These are phyloP conservation scores for Yarrowia deformans DNA, from an alignment of 805 yeast genomes.

Conservation along the genomic window DNA sequence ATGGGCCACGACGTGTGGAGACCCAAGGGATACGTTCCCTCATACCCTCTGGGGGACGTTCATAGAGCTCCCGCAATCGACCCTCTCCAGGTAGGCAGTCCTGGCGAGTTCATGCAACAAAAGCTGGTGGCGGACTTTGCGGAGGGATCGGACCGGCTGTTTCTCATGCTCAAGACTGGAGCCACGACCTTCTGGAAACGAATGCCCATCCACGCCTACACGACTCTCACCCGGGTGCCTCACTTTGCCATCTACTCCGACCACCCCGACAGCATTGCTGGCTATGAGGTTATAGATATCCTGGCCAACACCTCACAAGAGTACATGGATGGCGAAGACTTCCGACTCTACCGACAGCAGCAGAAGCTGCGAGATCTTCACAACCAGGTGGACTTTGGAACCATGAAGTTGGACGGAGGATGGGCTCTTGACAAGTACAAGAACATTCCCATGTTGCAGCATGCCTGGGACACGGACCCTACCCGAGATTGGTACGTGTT, in stretches of 20 bases:
- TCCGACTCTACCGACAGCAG: slow-evolving; percentile 47
- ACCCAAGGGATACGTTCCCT: slow-evolving; percentile 27
- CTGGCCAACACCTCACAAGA: slow-evolving; percentile 45
- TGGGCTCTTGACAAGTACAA: slow-evolving; percentile 53
- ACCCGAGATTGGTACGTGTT: slow-evolving; percentile 51
- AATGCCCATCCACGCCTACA: slow-evolving; percentile 50
- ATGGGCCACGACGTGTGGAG: slow-evolving; percentile 38
- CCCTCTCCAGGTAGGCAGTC: slow-evolving; percentile 9
- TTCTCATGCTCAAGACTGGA: slow-evolving; percentile 52
- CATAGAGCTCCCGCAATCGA: slow-evolving; percentile 22
- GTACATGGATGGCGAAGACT: slow-evolving; percentile 42
- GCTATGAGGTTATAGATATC: slow-evolving; percentile 49
- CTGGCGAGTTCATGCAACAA: slow-evolving; percentile 42
- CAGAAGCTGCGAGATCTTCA: slow-evolving; percentile 44
- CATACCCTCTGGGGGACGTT: slow-evolving; percentile 28
- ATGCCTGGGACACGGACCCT: slow-evolving; percentile 49
- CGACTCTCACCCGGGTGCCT: slow-evolving; percentile 50
- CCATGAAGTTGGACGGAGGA: slow-evolving; percentile 44
- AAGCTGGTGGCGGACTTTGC: slow-evolving; percentile 46
- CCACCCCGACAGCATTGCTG: slow-evolving; percentile 48
- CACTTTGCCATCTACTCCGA: slow-evolving; percentile 51
- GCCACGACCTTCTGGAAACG: slow-evolving; percentile 50
- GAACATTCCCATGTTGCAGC: slow-evolving; percentile 51
- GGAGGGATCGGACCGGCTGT: slow-evolving; percentile 45
- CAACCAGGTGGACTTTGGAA: slow-evolving; percentile 43